phyloP scores from a whole-genome alignment of 83 land plant species.

The Picea abies region DNA sequence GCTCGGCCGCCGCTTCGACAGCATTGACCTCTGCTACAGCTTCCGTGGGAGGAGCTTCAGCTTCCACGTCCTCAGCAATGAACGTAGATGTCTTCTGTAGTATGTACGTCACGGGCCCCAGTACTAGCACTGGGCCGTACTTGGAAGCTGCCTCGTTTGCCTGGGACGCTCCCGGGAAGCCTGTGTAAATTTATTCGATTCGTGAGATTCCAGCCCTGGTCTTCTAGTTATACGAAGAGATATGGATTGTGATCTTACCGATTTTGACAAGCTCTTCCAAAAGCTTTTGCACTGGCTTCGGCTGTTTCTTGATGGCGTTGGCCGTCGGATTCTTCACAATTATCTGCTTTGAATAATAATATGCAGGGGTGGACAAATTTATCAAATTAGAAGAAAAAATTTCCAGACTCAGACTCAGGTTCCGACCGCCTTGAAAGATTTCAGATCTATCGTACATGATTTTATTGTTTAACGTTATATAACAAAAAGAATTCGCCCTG shows the following conservation, averaged over 20 bases:
- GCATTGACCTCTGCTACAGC: not conserved
- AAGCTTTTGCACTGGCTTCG: conserved; percentile 5
- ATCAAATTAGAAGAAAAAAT: too few relatives aligned
- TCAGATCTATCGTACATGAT: not conserved
- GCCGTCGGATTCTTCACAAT: conserved; percentile 11
- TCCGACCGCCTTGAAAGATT: not conserved
- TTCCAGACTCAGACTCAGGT: too few relatives aligned
- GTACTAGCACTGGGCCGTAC: not conserved
- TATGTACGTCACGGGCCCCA: conserved; percentile 3
- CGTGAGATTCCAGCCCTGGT: not conserved
- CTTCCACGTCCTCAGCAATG: not conserved
- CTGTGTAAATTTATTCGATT: not conserved
- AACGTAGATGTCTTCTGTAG: not conserved
- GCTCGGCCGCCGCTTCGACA: not conserved
- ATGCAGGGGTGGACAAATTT: too few relatives aligned
- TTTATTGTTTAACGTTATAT: not conserved
- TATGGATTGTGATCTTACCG: not conserved
- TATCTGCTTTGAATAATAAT: not conserved
- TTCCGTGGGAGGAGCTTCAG: not conserved
- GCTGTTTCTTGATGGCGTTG: not conserved
- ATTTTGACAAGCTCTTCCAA: conserved; percentile 15
- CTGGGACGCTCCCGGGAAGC: conserved; percentile 13
- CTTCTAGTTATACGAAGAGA: too few relatives aligned
- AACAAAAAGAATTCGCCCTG: not conserved
- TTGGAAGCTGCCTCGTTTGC: conserved; percentile 10